Base-by-base conservation (phyloP, 2,329 filamentous ascomycete genomes). In the Penicillium griseofulvum region DNA sequence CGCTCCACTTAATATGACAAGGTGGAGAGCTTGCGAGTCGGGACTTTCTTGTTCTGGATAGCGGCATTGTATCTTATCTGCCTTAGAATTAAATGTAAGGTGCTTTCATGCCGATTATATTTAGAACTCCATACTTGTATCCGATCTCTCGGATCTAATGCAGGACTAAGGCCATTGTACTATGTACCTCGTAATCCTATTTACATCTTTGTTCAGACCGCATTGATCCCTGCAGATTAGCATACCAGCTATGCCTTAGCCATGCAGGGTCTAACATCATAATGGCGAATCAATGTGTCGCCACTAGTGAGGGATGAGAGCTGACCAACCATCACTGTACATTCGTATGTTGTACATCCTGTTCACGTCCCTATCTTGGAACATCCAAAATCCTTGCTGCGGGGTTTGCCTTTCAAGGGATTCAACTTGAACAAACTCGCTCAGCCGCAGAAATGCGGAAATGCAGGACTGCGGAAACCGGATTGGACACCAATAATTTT, bases 161-260 rank as follows among this genome's bases (percentile, higher is more conserved):
- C 28, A 16, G n/a, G 19, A 22, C 41, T 44, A 48, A 39, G 14
- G 5, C 26, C 34, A 49, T 45, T 45, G 28, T 49, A 17, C 26
- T 8, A 11, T 11, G 31, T 43, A 17, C 26, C 14, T 19, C 22
- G 31, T 44, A 38, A 31, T 53, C 6, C 44, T n/a, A 36, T 42
- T 28, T 49, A 33, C 26, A 45, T 33, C n/a, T 33, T 34, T 48
- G 22, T 39, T 45, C 22, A 52, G 11, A 34, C 51, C 26, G 17
- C 17, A 19, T 28, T n/a, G 12, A 47, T 47, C 46, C 46, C 38
- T 59, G 54, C 56, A 54, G 33, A 26, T n/a, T 49, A 47, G 38
- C 57, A 60, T 62, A 60, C 59, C 54, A 57, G 49, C 51, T 49
- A 37, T 38, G 52, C 45, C 38, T 34, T 33, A 50, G 51, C 36